Base-by-base conservation (phyloP, 2,329 filamentous ascomycete genomes). In the Fusarium acutatum region DNA sequence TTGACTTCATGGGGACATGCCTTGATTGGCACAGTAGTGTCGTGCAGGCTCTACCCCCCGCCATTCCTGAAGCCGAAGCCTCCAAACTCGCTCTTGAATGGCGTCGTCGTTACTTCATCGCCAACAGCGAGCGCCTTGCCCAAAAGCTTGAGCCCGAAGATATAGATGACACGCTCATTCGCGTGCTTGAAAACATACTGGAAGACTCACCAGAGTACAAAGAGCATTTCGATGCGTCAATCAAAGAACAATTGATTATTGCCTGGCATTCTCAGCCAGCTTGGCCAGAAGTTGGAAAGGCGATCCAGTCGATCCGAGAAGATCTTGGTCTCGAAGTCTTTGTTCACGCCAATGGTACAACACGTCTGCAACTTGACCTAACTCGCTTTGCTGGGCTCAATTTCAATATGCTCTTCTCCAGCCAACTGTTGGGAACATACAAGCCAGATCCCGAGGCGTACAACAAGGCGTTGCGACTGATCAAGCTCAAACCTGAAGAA, bases 1-100 rank as follows among this genome's bases (percentile, higher is more conserved):
- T 89, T 78, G 86, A 89, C 79, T 86, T 89, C 74, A 89, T 89
- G 87, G 87, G 88, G 30, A 89, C 87, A 32, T 89, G 87, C 69
- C 85, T 88, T 7, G 83, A 90, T 76, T 89, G 86, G 88, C 86
- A 89, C 67, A 78, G 75, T 52, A 81, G 81, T 41, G 80, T 84
- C 15, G 70, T 81, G n/a, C 34, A 75, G 24, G 75, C 80, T 7
- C 74, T 85, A 5, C 85, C 84, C 4, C 13, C 71, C 5, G 69
- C 76, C 0, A 79, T 86, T 30, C 63, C 81, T 12, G 38, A 75
- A 26, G 56, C 71, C 0, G 75, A 78, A 17, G 76, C 81, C 17
- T 85, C 82, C 12, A 69, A 83, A 15, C 63, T 89, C 46, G 86
- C 87, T 0, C 80, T 88, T 2, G 81, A 84, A 71, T 89, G 88